Base-by-base conservation (phyloP, 164 flowering plant genomes). In the Magnolia officinalis region DNA sequence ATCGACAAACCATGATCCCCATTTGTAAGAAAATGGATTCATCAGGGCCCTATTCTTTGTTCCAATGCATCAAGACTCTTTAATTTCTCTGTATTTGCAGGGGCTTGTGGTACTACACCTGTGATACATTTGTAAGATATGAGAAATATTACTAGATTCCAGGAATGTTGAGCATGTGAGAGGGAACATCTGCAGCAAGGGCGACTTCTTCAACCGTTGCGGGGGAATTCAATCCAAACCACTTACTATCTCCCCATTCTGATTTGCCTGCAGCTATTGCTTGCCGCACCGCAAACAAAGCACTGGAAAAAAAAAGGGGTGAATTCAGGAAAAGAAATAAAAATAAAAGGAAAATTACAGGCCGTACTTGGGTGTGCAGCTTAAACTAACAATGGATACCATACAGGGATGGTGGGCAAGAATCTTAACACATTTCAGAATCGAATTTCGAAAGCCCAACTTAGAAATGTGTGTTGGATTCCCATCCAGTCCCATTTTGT, bases 201-300 rank as follows among this genome's bases (percentile, higher is more conserved):
- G 74, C 74, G 4, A 72, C 74, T 26, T 58, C 65, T 55, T 58
- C 74, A 26, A 55, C 65, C 11, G 74, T 72, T 7, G 65, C 49
- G 10, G 74, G 74, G 19, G 65, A 23, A 14, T 72, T 72, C 66
- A 72, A 72, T 16, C 18, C 66, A 72, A 72, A 72, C 74, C 74
- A 72, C 66, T 59, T 58, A 31, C 19, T 23, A 24, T 72, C 74
- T 72, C 74, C 74, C 74, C 64, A 55, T 55, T 72, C 74, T 58
- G 45, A 72, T 59, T 72, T 72, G 19, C 23, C 74, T 55, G 74
- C 64, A 18, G 74, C 74, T 21, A 72, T 72, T 11, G 74, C 74
- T 59, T 72, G 74, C 18, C 11, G 64, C 37, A 72, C 74, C 2
- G 74, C 74, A 55, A 72, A 72, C n/a, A 72, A 72, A 58, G 65